Base-by-base conservation (phyloP, 2,329 filamentous ascomycete species). In the Setomelanomma holmii region DNA sequence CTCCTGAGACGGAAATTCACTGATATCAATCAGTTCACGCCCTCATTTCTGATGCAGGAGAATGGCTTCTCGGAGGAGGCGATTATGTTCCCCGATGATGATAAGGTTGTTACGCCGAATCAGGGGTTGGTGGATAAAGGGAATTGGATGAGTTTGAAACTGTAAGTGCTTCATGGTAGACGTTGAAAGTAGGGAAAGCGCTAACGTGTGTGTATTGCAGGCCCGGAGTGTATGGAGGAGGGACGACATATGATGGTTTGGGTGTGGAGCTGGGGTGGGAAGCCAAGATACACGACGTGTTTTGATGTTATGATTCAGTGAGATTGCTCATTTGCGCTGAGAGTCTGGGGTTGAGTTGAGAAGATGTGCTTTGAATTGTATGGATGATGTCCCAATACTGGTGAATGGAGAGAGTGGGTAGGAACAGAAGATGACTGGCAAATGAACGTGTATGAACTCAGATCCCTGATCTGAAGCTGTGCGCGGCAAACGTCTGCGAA, bases 211-310 rank as follows among this genome's bases (percentile, higher is more conserved):
- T 3, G 30, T 16, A 4, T 35, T 30, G 5, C 5, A 63, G 59
- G 57, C 66, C 65, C 0, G n/a, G 49, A 60, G 22, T 56, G 56
- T 38, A 69, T 68, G 60, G 57, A 59, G 20, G 43, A 55, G 22
- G 66, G 66, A 5, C 49, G 62, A 10, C 65, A 69, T 51, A 67
- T 69, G 62, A 59, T 69, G 47, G 65, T 64, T n/a, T 67, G 66
- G 64, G 60, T 60, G 11, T 69, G 65, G 65, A 52, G 36, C 19
- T 63, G 61, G 45, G 53, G 48, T 1, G 58, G 55, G 2, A 40
- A 56, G 44, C 45, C 55, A 6, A 57, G 55, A 24, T 69, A 57
- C 50, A 61, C 48, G 16, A 68, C 64, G 1, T 69, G 66, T 35
- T 69, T 69, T 19, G 64, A 64, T 46, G 62, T 68, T 21, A 57